Evolutionary conservation across 176 grass and related monocot genomes (phyloP).

Genomic region (Poa pratensis): DNA sequence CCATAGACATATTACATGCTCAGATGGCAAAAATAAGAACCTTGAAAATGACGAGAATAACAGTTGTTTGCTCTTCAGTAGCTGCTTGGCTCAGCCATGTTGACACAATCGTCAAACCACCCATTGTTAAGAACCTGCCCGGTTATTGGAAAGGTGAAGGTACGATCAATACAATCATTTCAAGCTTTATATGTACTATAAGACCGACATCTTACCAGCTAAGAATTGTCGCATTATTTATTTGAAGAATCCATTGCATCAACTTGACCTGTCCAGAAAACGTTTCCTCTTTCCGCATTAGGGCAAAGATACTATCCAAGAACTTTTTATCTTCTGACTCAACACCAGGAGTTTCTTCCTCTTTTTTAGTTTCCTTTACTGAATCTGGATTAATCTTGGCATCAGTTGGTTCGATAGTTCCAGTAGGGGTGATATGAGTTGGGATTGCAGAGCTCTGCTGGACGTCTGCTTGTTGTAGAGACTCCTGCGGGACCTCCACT

Average conservation of each 20-base stretch:
- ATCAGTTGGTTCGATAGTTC: conserved; percentile 42
- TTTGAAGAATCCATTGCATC: conserved; percentile 87
- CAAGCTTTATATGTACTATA: conserved; percentile 33
- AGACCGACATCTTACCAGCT: conserved; percentile 63
- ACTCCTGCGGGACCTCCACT: neutral
- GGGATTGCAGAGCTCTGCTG: conserved; percentile 33
- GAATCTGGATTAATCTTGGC: conserved; percentile 44
- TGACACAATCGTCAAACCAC: conserved; percentile 78
- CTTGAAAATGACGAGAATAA: conserved; percentile 92
- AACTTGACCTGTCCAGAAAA: conserved; percentile 92
- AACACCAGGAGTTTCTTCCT: conserved; percentile 50
- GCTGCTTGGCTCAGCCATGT: conserved; percentile 81
- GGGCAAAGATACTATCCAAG: conserved; percentile 76
- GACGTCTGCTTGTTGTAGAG: conserved; percentile 24
- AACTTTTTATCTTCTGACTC: conserved; percentile 88
- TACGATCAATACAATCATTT: conserved; percentile 40
- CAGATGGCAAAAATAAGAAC: conserved; percentile 54
- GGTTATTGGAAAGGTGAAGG: conserved; percentile 25
- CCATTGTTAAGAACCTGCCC: conserved; percentile 89
- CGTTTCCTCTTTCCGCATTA: conserved; percentile 85
- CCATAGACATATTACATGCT: conserved; percentile 24
- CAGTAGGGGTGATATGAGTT: conserved; percentile 26
- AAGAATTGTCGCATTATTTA: conserved; percentile 78
- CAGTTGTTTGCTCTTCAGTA: conserved; percentile 90
- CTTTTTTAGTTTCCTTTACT: conserved; percentile 44